phyloP scores from a whole-genome alignment of 2,329 filamentous ascomycete genomes.

The Clonostachys solani region DNA sequence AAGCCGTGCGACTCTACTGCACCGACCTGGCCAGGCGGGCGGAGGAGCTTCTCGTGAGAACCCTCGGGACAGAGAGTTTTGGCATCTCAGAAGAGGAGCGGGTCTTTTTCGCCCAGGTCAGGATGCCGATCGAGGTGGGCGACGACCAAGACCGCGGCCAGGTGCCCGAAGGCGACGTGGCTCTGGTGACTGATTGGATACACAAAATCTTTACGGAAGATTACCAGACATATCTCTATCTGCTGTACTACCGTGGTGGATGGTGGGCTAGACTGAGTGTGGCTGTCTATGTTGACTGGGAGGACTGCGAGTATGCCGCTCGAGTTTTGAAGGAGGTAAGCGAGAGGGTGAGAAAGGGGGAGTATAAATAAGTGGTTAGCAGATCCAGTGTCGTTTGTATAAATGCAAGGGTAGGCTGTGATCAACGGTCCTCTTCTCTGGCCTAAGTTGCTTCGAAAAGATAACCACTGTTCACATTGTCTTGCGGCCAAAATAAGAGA shows the following conservation, averaged over 20 bases:
- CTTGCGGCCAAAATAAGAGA: too few relatives aligned
- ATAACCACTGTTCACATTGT: too few relatives aligned
- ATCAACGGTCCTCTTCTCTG: too few relatives aligned
- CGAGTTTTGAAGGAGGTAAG: slow-evolving; percentile 47
- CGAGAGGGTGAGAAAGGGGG: slow-evolving; percentile 24
- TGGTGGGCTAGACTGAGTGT: slow-evolving; percentile 73
- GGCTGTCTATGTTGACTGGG: slow-evolving; percentile 75
- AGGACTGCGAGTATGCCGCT: slow-evolving; percentile 72
- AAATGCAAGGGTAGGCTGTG: too few relatives aligned
- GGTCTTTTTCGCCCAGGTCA: slow-evolving; percentile 65
- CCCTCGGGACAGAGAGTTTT: slow-evolving; percentile 67
- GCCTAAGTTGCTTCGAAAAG: too few relatives aligned
- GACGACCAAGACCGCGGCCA: slow-evolving; percentile 11
- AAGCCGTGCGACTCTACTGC: slow-evolving; percentile 61
- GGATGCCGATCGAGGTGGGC: slow-evolving; percentile 64
- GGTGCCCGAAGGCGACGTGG: slow-evolving; percentile 19
- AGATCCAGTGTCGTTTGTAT: too few relatives aligned
- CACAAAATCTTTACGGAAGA: slow-evolving; percentile 45
- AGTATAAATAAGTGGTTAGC: too few relatives aligned
- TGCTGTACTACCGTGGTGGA: slow-evolving; percentile 54
- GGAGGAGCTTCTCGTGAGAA: slow-evolving; percentile 53
- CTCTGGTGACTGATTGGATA: slow-evolving; percentile 47
- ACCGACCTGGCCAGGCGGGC: slow-evolving; percentile 59
- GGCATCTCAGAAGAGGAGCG: slow-evolving; percentile 61
- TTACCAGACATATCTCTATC: slow-evolving; percentile 67